Evolutionary conservation across 495 filamentous ascomycete species (phyloP).

Genomic region (Tuber microsphaerosporum): DNA sequence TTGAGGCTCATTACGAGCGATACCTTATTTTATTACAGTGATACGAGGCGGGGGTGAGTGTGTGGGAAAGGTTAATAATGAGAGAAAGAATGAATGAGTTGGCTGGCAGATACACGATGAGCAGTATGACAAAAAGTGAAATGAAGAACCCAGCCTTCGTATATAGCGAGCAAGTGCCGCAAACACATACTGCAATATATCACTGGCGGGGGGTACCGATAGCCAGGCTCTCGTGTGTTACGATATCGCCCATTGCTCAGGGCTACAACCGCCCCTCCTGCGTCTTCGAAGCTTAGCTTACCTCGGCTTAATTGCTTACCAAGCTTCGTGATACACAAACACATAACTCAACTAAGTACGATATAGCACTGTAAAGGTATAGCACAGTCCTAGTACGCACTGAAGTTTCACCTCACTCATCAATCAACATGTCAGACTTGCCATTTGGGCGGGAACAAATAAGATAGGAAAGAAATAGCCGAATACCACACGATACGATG

Average conservation of each 20-base stretch:
- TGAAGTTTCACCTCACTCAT: background rate
- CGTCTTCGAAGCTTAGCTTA: background rate
- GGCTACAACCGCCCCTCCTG: background rate
- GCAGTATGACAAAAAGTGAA: background rate
- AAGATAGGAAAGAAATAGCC: background rate
- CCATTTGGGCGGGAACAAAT: background rate
- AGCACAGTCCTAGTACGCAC: background rate
- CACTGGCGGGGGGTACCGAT: background rate
- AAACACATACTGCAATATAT: background rate
- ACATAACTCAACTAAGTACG: background rate
- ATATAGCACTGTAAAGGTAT: background rate
- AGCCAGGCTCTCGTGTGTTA: background rate
- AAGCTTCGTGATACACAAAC: background rate
- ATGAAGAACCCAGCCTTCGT: background rate
- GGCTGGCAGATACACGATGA: background rate
- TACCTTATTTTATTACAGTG: background rate
- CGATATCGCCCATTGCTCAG: background rate
- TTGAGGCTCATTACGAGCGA: conserved; percentile 2
- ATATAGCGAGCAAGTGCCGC: background rate
- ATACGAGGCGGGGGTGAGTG: background rate
- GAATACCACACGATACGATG: background rate
- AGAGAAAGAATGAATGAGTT: background rate
- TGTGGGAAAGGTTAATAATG: background rate
- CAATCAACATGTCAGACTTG: background rate
- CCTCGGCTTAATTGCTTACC: background rate